Evolutionary conservation across 2,329 filamentous ascomycete species (phyloP), one percentile per base, ranked within the genome.

Genomic region (Apiospora pterosperma): DNA sequence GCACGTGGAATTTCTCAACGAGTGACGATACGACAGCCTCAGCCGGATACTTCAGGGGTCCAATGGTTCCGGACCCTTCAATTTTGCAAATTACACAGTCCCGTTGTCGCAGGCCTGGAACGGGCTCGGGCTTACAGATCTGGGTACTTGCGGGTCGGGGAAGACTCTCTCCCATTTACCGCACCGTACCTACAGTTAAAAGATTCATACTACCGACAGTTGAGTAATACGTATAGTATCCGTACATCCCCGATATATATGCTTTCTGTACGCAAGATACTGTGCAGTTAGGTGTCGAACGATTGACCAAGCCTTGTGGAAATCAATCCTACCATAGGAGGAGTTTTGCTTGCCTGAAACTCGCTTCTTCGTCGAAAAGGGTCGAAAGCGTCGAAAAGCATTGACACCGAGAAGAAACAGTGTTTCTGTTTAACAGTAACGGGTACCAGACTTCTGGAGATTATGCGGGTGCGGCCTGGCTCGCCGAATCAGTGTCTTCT

Each of bases 51-150:
- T 34, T 34, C 28, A 55, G 48, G 48, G 48, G 48, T 55, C 48
- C 48, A 55, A 48, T 11, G 48, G 48, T 34, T 31, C 28, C 28
- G 48, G 48, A 55, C 48, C 48, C 48, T 55, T 55, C 48, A 55
- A 55, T 55, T 34, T 55, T 55, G 48, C 48, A 55, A 55, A 55
- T 55, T 55, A 55, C 48, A n/a, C 48, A 55, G 48, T 55, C 48
- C 48, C 48, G 48, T 55, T 55, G 48, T 55, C 48, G 48, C 48
- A 55, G 28, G 48, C 48, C 48, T 55, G 48, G 48, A 55, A 55
- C 48, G 28, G 48, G 48, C 48, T 55, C 11, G 48, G 48, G 28
- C 28, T 55, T 34, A 55, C 41, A 42, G 12, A 28, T n/a, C 14
- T 34, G 28, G 25, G 48, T 28, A 28, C 25, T 28, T 34, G 48